Evolutionary conservation across 164 flowering plant genomes (phyloP).

Genomic region (Paratinospora sagittata): DNA sequence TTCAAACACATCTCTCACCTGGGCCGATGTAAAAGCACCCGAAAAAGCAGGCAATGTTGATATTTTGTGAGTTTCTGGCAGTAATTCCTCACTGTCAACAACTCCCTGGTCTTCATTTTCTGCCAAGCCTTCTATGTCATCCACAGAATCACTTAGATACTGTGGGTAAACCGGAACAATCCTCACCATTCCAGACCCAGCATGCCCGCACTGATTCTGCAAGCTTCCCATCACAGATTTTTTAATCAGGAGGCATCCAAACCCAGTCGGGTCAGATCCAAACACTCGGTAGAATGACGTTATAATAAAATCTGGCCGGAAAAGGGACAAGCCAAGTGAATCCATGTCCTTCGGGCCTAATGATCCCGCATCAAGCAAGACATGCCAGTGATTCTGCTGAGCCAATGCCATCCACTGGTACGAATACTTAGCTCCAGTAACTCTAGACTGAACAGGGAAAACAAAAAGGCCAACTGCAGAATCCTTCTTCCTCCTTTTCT

Average conservation of each 20-base stretch:
- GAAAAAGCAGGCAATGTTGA: constrained; percentile 82
- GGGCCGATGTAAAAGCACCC: constrained; percentile 75
- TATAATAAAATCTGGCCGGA: constrained; percentile 78
- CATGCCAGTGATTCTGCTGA: constrained; percentile 87
- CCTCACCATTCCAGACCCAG: constrained; percentile 71
- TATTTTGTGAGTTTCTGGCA: constrained; percentile 36
- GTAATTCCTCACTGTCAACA: constrained; percentile 33
- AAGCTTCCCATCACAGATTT: constrained; percentile 63
- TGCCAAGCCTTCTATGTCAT: constrained; percentile 40
- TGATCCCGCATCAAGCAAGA: constrained; percentile 80
- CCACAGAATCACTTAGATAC: constrained; percentile 59
- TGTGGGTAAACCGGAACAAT: constrained; percentile 55
- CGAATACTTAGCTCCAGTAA: constrained; percentile 75
- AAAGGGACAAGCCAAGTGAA: constrained; percentile 76
- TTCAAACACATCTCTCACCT: constrained; percentile 85
- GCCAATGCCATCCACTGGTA: constrained; percentile 91
- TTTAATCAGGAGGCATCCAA: constrained; percentile 80
- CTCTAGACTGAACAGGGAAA: constrained; percentile 84
- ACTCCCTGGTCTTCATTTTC: constrained; percentile 34
- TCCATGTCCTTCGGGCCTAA: constrained; percentile 96
- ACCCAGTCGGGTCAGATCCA: constrained; percentile 85
- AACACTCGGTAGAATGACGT: constrained; percentile 81
- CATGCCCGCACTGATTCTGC: constrained; percentile 45
- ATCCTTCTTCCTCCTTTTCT: constrained; percentile 50
- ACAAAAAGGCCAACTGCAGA: constrained; percentile 67